Evolutionary conservation across 2,329 filamentous ascomycete genomes (phyloP).

Genomic region (Cladorrhinum sp.): DNA sequence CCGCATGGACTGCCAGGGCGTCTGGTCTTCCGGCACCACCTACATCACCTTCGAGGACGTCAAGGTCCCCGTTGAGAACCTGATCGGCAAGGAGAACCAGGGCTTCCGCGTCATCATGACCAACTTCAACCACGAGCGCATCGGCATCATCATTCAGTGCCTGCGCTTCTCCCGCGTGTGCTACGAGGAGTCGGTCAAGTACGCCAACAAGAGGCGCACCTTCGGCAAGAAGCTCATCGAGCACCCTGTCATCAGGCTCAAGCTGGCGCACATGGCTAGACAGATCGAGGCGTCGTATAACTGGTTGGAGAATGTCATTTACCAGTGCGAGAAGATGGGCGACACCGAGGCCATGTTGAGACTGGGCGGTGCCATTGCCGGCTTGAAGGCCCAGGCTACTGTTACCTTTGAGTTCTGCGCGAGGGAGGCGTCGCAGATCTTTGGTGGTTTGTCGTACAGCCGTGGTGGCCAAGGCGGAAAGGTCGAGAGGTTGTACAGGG

Average conservation of each 20-base stretch:
- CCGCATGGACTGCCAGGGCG: slow-evolving; percentile 97
- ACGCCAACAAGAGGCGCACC: slow-evolving; percentile 93
- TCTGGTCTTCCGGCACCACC: slow-evolving; percentile 91
- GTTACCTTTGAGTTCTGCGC: slow-evolving; percentile 98
- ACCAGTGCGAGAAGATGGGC: slow-evolving; percentile 87
- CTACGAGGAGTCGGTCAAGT: slow-evolving; percentile 95
- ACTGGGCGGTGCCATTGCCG: slow-evolving; percentile 89
- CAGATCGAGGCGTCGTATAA: slow-evolving; percentile 97
- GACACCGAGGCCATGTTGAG: slow-evolving; percentile 95
- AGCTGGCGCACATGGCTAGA: slow-evolving; percentile 96
- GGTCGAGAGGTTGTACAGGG: slow-evolving; percentile 89
- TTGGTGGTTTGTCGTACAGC: slow-evolving; percentile 88
- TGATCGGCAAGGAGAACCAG: slow-evolving; percentile 96
- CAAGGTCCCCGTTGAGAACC: slow-evolving; percentile 98
- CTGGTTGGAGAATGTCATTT: slow-evolving; percentile 95
- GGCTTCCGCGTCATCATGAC: slow-evolving; percentile 99
- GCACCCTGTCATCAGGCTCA: slow-evolving; percentile 94
- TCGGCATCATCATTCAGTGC: slow-evolving; percentile 97
- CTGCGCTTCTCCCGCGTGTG: slow-evolving; percentile 93
- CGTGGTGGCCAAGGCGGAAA: slow-evolving; percentile 93
- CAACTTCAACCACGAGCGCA: slow-evolving; percentile 99
- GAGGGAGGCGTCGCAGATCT: slow-evolving; percentile 94
- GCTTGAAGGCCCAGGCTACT: slow-evolving; percentile 90
- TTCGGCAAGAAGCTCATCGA: slow-evolving; percentile 97
- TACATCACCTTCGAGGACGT: slow-evolving; percentile 99